phyloP scores from a whole-genome alignment of 202 grass and related monocot species.

The Brachypodium distachyon region DNA sequence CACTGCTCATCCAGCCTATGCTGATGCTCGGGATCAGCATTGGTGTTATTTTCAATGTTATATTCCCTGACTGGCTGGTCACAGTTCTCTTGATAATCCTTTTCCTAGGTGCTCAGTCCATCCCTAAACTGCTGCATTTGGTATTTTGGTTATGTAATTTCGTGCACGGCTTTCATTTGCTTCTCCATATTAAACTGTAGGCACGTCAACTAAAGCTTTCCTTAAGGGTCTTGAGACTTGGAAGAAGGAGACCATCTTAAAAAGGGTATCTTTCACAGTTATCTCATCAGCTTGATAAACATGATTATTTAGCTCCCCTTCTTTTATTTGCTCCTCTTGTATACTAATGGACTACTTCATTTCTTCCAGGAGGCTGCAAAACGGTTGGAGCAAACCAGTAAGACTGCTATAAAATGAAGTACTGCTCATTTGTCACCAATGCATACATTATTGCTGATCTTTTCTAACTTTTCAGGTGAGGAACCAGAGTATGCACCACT shows the following conservation, averaged over 20 bases:
- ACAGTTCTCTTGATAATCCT: conserved; percentile 77
- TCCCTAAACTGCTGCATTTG: background rate
- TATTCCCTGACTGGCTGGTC: conserved; percentile 86
- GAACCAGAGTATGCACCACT: conserved; percentile 58
- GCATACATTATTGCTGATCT: background rate
- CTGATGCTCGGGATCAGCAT: conserved; percentile 99
- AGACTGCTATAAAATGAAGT: conserved; percentile 9
- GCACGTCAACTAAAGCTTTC: conserved; percentile 83
- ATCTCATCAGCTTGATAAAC: background rate
- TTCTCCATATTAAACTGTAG: conserved; percentile 21
- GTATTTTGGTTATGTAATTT: background rate
- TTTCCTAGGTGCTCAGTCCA: conserved; percentile 59
- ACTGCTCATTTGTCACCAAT: conserved; percentile 7
- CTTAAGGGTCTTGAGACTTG: conserved; percentile 77
- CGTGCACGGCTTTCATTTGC: background rate
- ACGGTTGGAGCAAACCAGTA: conserved; percentile 45
- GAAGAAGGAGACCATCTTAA: conserved; percentile 65
- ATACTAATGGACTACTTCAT: conserved; percentile 2
- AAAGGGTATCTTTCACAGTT: conserved; percentile 44
- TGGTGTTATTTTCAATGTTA: conserved; percentile 72
- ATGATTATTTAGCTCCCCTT: background rate
- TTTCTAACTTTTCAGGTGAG: conserved; percentile 33
- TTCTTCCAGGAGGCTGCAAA: conserved; percentile 64
- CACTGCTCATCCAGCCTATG: conserved; percentile 82
- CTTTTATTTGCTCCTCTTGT: background rate